Base-by-base conservation (phyloP, 129 eudicot genomes). In the Centella asiatica region DNA sequence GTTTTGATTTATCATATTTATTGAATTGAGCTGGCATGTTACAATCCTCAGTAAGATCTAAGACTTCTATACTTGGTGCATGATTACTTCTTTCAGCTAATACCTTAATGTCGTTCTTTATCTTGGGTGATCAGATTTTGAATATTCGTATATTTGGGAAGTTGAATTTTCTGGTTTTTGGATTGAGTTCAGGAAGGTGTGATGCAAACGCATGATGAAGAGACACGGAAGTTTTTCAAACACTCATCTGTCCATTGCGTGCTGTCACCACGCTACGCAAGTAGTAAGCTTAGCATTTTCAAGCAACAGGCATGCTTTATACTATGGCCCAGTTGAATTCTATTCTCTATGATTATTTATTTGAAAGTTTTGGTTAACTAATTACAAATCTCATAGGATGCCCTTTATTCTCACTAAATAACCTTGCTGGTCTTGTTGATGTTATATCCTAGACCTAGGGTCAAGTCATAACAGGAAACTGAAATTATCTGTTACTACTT, bases 201-300 rank as follows among this genome's bases (percentile, higher is more conserved):
- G 69, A 86, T 86, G 89, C 76, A 74, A 69, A 86, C 89, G 39
- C 95, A 86, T 61, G 95, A 85, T 65, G 86, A 82, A 82, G 84
- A 86, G 74, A 86, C 89, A 44, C 69, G 76, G 49, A 82, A 76
- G 79, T 86, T 76, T 64, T 86, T 86, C 63, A 82, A 82, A 71
- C 89, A 86, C 69, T 79, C 95, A 23, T 74, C 86, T 65, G 95
- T 86, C 51, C 72, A 51, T 44, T 86, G 95, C 20, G 81, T 80
- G 54, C 62, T 86, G 74, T 37, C 95, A 17, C 89, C 89, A 52
- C 86, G 89, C 62, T 82, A 82, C 62, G 89, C 81, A 17, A 82
- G 86, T 81, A 79, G 67, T 75, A 86, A 86, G 84, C 80, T 82
- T 58, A 86, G 95, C 84, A 77, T 82, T 69, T 70, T 86, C 78